Percentiles rank a stretch among this genome's conserved stretches.
Conservation (phyloP, 73 alveolate genomes). For the Blepharisma stoltei region DNA sequence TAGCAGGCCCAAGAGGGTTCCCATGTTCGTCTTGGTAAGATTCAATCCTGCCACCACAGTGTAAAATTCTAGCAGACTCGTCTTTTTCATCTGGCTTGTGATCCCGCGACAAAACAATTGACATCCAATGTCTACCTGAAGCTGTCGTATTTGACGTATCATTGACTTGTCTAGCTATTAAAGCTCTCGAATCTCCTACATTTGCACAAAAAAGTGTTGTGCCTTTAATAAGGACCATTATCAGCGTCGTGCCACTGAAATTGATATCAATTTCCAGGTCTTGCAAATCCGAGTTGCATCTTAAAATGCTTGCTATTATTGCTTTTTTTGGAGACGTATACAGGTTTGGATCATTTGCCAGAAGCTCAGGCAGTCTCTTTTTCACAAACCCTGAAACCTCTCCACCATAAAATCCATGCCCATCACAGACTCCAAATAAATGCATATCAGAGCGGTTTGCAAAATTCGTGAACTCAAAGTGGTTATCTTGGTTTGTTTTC, state of each 20-base stretch:
- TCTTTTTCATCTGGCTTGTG: constrained; percentile 22
- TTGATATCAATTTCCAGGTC: not conserved
- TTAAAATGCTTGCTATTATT: not conserved
- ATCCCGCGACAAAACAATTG: not conserved
- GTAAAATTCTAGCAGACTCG: not conserved
- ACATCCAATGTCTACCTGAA: constrained; percentile 13
- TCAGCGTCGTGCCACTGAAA: constrained; percentile 14
- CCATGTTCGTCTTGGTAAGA: not conserved
- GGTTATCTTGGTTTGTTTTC: constrained; percentile 49
- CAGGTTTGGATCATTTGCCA: not conserved
- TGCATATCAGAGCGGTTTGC: constrained; percentile 38
- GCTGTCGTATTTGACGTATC: not conserved
- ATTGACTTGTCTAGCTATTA: constrained; percentile 35
- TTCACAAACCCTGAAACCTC: constrained; percentile 52
- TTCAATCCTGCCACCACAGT: constrained; percentile 18
- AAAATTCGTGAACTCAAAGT: constrained; percentile 40
- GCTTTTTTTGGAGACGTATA: not conserved
- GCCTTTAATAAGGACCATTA: not conserved
- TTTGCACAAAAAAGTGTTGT: constrained; percentile 50
- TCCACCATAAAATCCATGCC: constrained; percentile 86
- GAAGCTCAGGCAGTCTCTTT: constrained; percentile 37
- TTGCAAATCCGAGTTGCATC: not conserved
- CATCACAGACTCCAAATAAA: constrained; percentile 69
- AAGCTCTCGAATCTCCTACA: constrained; percentile 61
- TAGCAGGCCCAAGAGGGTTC: not conserved